A percentile compares a stretch with the other conserved stretches of the same genome.
Conservation (phyloP, 2,329 filamentous ascomycete species). For the Dactylellina cionopaga region DNA sequence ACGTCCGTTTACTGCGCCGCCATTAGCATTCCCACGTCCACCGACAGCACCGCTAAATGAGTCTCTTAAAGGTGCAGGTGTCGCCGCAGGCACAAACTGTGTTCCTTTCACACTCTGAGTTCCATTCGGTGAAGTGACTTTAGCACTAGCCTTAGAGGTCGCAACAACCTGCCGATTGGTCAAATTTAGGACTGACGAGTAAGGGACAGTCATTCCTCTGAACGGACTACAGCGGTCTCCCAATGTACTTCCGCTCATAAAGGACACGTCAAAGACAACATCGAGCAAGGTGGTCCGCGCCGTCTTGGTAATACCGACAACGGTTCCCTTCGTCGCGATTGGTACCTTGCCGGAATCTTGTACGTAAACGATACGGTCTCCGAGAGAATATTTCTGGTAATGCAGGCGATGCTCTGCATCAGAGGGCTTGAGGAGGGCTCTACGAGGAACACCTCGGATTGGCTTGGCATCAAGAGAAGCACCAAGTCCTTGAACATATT, state of each 20-base stretch:
- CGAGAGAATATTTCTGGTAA: constrained; percentile 82
- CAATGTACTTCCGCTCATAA: constrained; percentile 96
- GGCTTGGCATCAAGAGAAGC: constrained; percentile 72
- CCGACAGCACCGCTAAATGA: constrained; percentile 70
- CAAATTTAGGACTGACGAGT: constrained; percentile 88
- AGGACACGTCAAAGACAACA: constrained; percentile 90
- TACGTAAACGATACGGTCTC: constrained; percentile 92
- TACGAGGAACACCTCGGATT: constrained; percentile 73
- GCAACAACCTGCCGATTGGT: constrained; percentile 82
- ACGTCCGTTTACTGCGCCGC: constrained; percentile 12
- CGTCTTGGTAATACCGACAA: constrained; percentile 92
- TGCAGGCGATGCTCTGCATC: constrained; percentile 94
- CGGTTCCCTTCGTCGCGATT: constrained; percentile 88
- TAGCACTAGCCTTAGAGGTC: constrained; percentile 69
- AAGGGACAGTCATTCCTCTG: constrained; percentile 89
- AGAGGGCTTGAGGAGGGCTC: constrained; percentile 87
- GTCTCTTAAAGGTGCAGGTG: constrained; percentile 68
- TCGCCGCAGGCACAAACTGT: constrained; percentile 70
- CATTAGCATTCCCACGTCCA: constrained; percentile 58
- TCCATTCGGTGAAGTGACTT: constrained; percentile 63
- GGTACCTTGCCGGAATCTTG: constrained; percentile 93
- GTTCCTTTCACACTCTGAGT: constrained; percentile 66
- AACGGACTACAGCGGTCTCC: constrained; percentile 91
- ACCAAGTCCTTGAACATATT: constrained; percentile 57
- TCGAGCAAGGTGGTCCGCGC: constrained; percentile 84